phyloP scores from a whole-genome alignment of 768 basidiomycete genomes.

The Kwoniella dendrophila region DNA sequence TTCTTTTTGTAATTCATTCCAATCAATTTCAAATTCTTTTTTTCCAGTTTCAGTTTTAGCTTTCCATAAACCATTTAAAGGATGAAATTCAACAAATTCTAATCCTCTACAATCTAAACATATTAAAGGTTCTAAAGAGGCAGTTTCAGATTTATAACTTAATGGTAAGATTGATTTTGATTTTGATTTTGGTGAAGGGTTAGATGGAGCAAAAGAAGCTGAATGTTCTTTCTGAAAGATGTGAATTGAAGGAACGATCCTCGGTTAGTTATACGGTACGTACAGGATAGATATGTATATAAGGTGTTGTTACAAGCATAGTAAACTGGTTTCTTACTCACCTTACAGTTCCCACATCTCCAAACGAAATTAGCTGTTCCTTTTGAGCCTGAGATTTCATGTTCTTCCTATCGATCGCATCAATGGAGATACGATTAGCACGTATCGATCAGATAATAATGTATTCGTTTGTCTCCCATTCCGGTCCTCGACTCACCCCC shows the following conservation, averaged over 20 bases:
- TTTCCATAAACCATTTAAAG: slow-evolving; percentile 34
- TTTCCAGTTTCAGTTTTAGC: slow-evolving; percentile 34
- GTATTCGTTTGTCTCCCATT: too few relatives aligned
- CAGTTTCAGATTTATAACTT: slow-evolving; percentile 33
- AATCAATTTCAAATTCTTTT: slow-evolving; percentile 48
- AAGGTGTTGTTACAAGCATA: not conserved
- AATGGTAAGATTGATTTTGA: slow-evolving; percentile 37
- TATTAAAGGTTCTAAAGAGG: slow-evolving; percentile 40
- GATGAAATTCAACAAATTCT: slow-evolving; percentile 50
- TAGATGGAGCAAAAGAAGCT: slow-evolving; percentile 46
- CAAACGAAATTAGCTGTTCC: slow-evolving; percentile 54
- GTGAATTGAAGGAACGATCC: not conserved
- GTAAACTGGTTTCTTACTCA: slow-evolving; percentile 15
- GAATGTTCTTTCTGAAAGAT: slow-evolving; percentile 54
- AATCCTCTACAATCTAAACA: slow-evolving; percentile 54
- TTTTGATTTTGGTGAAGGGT: slow-evolving; percentile 33
- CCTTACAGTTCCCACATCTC: slow-evolving; percentile 54
- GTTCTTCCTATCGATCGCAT: slow-evolving; percentile 53
- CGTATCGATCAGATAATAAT: too few relatives aligned
- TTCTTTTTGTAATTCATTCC: slow-evolving; percentile 38
- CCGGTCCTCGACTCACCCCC: not conserved
- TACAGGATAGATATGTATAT: not conserved
- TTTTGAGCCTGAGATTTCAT: slow-evolving; percentile 53
- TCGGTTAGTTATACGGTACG: not conserved
- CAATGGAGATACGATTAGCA: too few relatives aligned